These are phyloP conservation scores for Lichtheimia ramosa DNA, from an alignment of 371 early-diverging fungal species.

Conservation along the genomic window DNA sequence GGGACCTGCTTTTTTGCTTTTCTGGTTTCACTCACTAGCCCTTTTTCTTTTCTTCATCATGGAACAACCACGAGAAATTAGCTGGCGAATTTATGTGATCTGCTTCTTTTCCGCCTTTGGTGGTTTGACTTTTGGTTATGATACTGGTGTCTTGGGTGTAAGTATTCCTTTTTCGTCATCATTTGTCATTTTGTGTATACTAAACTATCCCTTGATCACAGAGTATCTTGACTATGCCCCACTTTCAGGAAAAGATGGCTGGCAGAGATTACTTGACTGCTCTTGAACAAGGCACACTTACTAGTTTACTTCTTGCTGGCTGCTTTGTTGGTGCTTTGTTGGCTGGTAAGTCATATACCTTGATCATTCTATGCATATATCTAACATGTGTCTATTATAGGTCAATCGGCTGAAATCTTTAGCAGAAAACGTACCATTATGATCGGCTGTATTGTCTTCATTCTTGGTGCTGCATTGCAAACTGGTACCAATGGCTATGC, in stretches of 20 bases:
- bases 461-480: constrained; percentile 53
- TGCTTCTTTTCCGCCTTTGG: constrained; percentile 49
- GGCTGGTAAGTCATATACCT: constrained; percentile 22
- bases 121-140: constrained; percentile 57
- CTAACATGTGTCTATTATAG: background rate
- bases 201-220: background rate
- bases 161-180: background rate
- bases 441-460: constrained; percentile 31
- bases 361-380: background rate
- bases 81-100: constrained; percentile 31
- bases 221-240: constrained; percentile 49
- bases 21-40: too few species aligned
- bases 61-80: constrained; percentile 2
- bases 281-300: constrained; percentile 45
- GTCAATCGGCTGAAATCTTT: constrained; percentile 32
- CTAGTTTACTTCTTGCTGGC: constrained; percentile 48
- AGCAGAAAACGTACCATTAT: constrained; percentile 45
- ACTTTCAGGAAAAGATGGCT: constrained; percentile 7
- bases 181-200: background rate
- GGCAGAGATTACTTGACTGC: constrained; percentile 18
- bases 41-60: too few species aligned
- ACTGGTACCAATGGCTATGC: constrained; percentile 48
- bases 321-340: constrained; percentile 51
- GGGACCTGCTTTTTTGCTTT: too few species aligned
- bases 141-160: constrained; percentile 49